These are phyloP conservation scores for Phytophthora capsici DNA, from an alignment of 352 stramenopile species.

Conservation along the genomic window DNA sequence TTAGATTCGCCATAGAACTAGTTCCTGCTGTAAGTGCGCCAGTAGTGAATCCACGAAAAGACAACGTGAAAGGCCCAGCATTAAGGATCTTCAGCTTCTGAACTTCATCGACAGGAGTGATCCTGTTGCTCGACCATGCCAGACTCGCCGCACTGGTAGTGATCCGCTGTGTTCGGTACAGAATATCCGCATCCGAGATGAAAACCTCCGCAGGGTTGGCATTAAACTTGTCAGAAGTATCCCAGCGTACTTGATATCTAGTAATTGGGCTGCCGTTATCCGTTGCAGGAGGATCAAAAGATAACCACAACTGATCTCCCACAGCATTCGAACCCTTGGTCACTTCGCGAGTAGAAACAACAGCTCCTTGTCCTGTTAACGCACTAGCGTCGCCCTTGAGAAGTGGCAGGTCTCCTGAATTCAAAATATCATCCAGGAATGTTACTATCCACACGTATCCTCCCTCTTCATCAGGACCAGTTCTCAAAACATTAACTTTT, in stretches of 20 bases:
- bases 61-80: conserved; percentile 50
- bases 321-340: conserved; percentile 75
- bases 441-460: conserved; percentile 72
- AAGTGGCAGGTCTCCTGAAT: conserved; percentile 64
- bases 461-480: conserved; percentile 61
- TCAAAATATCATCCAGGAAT: conserved; percentile 73
- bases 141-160: conserved; percentile 58
- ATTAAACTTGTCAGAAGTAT: conserved; percentile 60
- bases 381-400: conserved; percentile 37
- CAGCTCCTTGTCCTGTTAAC: conserved; percentile 50
- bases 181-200: conserved; percentile 54
- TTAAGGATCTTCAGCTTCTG: conserved; percentile 53
- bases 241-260: conserved; percentile 74
- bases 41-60: conserved; percentile 55
- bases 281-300: conserved; percentile 64
- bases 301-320: conserved; percentile 77
- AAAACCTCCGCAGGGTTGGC: conserved; percentile 51
- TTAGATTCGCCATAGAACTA: conserved; percentile 39
- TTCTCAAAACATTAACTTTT: conserved; percentile 48
- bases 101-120: conserved; percentile 42
- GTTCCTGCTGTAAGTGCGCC: conserved; percentile 19
- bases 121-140: conserved; percentile 58
- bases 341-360: conserved; percentile 57
- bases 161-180: conserved; percentile 65
- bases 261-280: conserved; percentile 75